Evolutionary conservation across 257 asterid genomes (phyloP), one percentile per base, ranked within the genome.

Genomic region (Paraleonurus japonicus): DNA sequence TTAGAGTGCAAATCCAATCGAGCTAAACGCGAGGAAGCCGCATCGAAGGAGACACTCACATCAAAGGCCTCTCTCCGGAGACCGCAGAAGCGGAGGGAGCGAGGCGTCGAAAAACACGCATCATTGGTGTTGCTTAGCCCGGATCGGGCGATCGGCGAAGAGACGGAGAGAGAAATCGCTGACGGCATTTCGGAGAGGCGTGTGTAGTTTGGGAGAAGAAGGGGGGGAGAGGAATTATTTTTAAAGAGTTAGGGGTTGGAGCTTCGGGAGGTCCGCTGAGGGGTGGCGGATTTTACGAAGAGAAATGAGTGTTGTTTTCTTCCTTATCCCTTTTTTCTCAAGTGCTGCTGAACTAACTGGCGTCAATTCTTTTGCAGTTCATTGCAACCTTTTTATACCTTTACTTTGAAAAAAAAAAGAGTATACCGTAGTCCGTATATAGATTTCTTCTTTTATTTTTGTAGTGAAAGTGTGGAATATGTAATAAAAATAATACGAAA

Each of bases 71-170:
- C 98, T 41, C 88, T 81, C 59, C 89, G 84, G 63, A 93, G 95
- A 8, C 98, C 96, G 73, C 95, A 90, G 78, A 84, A 93, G 55
- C 92, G 89, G 76, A 89, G 87, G 67, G 95, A 88, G 70, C 90
- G 84, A 41, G 92, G 93, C 61, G 81, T 62, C 32, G 71, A 78
- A 10, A 61, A 65, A 61, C 28, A 30, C 69, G 83, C 79, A 30
- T 67, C 65, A 20, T 27, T 47, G 72, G 63, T 9, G 79, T n/a
- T 61, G 16, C 75, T 30, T 81, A 57, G 62, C 57, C 69, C 76
- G 75, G 86, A 87, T 81, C 93, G 88, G 75, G 75, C 35, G 57
- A 80, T 54, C 10, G 88, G 81, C 11, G 96, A 70, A 69, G 95
- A 78, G 55, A 85, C 76, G 19, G 95, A 81, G 24, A 86, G 82